Evolutionary conservation across 345 rosid genomes (phyloP).

Genomic region (Eucalyptus decipiens): DNA sequence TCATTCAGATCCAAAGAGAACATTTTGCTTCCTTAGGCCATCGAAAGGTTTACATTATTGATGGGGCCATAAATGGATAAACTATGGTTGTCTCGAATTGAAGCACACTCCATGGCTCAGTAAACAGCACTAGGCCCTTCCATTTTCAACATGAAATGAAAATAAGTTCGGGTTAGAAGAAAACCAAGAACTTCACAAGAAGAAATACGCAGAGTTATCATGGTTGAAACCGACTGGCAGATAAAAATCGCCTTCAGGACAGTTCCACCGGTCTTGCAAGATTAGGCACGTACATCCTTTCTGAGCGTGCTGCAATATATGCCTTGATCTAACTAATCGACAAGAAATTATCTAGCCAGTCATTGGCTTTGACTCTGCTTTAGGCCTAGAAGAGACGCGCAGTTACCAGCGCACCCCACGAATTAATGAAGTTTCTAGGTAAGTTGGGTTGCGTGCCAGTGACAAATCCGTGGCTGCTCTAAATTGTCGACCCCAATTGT

Average conservation of each 20-base stretch:
- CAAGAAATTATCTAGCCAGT: too few species aligned
- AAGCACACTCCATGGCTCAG: not conserved
- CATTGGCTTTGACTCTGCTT: too few species aligned
- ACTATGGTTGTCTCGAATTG: not conserved
- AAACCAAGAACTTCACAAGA: not conserved
- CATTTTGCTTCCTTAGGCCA: not conserved
- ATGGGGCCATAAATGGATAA: accelerated
- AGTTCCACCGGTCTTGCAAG: not conserved
- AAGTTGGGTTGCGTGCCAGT: too few species aligned
- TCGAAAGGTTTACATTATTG: not conserved
- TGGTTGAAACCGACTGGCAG: not conserved
- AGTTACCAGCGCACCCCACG: too few species aligned
- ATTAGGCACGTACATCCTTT: not conserved
- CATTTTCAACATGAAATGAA: not conserved
- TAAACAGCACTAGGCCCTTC: not conserved
- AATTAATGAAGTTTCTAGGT: too few species aligned
- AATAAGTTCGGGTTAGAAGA: not conserved
- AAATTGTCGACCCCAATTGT: too few species aligned
- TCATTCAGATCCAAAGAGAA: not conserved
- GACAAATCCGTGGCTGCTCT: too few species aligned
- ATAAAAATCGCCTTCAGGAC: not conserved
- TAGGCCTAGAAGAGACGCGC: too few species aligned
- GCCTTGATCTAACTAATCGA: not conserved
- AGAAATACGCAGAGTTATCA: not conserved
- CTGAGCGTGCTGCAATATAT: not conserved